Conservation (phyloP, 768 basidiomycete species). For the Hygrophorus russula region DNA sequence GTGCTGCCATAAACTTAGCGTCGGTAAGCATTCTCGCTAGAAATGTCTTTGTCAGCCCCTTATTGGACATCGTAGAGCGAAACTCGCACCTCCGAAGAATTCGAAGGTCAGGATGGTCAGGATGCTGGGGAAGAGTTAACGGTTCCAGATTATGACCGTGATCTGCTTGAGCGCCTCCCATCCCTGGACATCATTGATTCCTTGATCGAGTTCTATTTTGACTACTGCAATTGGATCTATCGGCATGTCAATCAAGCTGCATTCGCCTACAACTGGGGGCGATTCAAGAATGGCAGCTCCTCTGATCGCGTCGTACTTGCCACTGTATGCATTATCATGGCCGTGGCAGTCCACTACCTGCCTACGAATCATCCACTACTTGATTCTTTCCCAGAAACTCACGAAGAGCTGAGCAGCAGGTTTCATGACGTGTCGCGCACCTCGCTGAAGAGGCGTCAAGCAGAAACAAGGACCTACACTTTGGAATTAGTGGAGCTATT, state of each 20-base stretch:
- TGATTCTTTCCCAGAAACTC: constrained; percentile 35
- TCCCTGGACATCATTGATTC: constrained; percentile 58
- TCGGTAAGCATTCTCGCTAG: constrained; percentile 33
- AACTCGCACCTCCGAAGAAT: constrained; percentile 39
- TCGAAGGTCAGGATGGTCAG: constrained; percentile 41
- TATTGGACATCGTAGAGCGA: constrained; percentile 22
- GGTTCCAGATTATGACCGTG: constrained; percentile 42
- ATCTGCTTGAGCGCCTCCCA: constrained; percentile 59
- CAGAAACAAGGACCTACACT: constrained; percentile 48
- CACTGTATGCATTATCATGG: constrained; percentile 66
- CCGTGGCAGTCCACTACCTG: constrained; percentile 62
- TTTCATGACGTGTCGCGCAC: constrained; percentile 62
- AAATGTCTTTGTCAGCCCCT: neutral
- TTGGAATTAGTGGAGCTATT: constrained; percentile 70
- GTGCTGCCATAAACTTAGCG: constrained; percentile 53
- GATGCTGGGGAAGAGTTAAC: constrained; percentile 33
- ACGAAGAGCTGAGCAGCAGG: constrained; percentile 50
- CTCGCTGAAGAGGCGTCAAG: constrained; percentile 50
- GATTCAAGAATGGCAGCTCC: constrained; percentile 56
- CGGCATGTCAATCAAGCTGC: constrained; percentile 59
- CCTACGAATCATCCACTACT: constrained; percentile 55
- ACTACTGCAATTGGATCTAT: constrained; percentile 84
- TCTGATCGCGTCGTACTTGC: constrained; percentile 61
- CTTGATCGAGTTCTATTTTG: constrained; percentile 69
- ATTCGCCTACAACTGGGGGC: constrained; percentile 57